Evolutionary conservation across 768 basidiomycete species (phyloP).

Genomic region (Hydnum rufescens): DNA sequence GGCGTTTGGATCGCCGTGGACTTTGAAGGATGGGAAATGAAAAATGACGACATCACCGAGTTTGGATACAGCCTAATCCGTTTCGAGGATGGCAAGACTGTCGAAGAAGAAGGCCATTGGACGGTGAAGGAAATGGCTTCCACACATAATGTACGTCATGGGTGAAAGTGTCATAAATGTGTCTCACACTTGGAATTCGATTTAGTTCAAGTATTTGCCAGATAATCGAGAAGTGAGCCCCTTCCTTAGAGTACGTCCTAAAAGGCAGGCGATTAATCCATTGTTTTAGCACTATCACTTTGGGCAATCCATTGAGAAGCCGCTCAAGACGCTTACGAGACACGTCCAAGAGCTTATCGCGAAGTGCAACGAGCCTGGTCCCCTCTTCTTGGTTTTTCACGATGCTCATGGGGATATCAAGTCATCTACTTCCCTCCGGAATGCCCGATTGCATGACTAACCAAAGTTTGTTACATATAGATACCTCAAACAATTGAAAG

Average conservation of each 20-base stretch:
- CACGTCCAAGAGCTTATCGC: constrained; percentile 21
- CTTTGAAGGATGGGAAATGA: constrained; percentile 68
- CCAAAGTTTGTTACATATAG: background rate
- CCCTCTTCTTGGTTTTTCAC: constrained; percentile 66
- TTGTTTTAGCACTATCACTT: constrained; percentile 39
- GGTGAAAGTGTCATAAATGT: background rate
- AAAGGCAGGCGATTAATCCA: constrained; percentile 8
- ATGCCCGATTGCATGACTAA: constrained; percentile 1
- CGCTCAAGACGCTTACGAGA: constrained; percentile 30
- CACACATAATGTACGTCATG: constrained; percentile 28
- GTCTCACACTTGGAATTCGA: background rate
- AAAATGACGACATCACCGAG: constrained; percentile 56
- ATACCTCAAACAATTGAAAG: constrained; percentile 13
- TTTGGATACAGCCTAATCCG: constrained; percentile 52
- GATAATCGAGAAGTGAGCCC: constrained; percentile 36
- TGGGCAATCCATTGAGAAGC: constrained; percentile 38
- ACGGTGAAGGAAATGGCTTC: constrained; percentile 41
- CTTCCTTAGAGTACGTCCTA: background rate
- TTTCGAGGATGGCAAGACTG: constrained; percentile 29
- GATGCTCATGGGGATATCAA: constrained; percentile 61
- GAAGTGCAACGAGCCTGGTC: constrained; percentile 20
- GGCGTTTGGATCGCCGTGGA: constrained; percentile 66
- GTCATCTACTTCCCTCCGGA: constrained; percentile 19
- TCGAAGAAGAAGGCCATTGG: constrained; percentile 30
- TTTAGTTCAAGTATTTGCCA: constrained; percentile 29